Base-by-base conservation (phyloP, 208 protist genomes). In the Crithidia acanthocephali region DNA sequence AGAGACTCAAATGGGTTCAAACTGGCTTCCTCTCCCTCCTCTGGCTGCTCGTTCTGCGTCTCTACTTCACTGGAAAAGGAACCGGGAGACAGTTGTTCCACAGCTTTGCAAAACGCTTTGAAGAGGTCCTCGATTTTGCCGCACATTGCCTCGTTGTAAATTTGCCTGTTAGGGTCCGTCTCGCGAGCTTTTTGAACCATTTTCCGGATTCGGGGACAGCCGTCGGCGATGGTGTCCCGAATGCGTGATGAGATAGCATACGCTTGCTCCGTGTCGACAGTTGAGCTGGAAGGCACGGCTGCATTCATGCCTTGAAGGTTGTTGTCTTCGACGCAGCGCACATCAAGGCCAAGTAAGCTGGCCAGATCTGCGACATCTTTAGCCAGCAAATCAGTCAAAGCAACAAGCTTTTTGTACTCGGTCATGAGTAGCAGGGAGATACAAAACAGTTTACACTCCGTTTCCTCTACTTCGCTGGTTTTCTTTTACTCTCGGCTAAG, bases 141-240 rank as follows among this genome's bases (percentile, higher is more conserved):
- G 51, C 90, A 97, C 92, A 97, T 97, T 11, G 42, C 74, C 53
- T 97, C 88, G 68, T 97, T 97, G 78, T 94, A 97, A 6, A 97
- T 93, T 61, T 97, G 92, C 18, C 77, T 71, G 55, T 97, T 83
- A 0, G 90, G 90, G 59, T 97, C 77, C 13, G 79, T 91, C 58
- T 97, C 90, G 22, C 80, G 74, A 0, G 86, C 90, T 53, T 91
- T 95, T 8, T 63, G 52, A 0, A 91, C 58, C 59, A 97, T 81
- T 56, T 95, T 94, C 6, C 79, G 68, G 22, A 97, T 40, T 9
- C 89, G 86, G 25, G 79, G 78, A 30, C 53, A 69, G 15, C 70
- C 81, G 47, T 72, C 72, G 0, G 23, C 30, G 3, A 68, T n/a
- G 1, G 72, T 33, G 7, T 71, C 47, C 8, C 47, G 58, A 40